Evolutionary conservation across 202 grass and related monocot genomes (phyloP).

Genomic region (Hordeum pubiflorum): DNA sequence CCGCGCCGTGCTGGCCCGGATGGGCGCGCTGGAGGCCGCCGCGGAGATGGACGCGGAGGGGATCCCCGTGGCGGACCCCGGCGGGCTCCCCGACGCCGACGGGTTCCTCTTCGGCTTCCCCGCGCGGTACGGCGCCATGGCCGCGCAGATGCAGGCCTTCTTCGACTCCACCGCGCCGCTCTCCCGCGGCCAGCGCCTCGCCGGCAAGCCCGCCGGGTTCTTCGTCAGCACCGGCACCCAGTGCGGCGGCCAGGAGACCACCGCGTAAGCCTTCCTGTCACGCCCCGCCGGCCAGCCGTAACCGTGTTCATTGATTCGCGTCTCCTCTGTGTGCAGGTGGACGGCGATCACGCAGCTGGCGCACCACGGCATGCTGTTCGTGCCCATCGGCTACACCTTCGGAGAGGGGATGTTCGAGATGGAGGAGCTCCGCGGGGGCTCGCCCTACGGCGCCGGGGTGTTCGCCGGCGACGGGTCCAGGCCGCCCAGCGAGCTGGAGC

Average conservation of each 20-base stretch:
- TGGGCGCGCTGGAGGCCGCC: conserved; percentile 20
- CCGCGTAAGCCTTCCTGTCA: conserved; percentile 36
- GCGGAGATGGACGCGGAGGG: conserved; percentile 13
- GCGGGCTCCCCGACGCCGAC: conserved; percentile 40
- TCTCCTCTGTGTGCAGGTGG: conserved; percentile 32
- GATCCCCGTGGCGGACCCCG: conserved; percentile 42
- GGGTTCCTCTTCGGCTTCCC: conserved; percentile 58
- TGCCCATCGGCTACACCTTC: conserved; percentile 75
- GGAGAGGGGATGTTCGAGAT: conserved; percentile 55
- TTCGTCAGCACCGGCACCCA: conserved; percentile 68
- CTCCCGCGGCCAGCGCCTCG: conserved; percentile 49
- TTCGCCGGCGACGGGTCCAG: conserved; percentile 54
- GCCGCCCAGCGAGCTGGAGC: conserved; percentile 40
- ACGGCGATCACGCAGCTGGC: conserved; percentile 69
- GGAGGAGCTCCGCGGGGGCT: conserved; percentile 66
- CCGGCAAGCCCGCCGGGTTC: conserved; percentile 54
- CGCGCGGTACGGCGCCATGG: conserved; percentile 49
- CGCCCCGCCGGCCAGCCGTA: neutral
- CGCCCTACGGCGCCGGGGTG: conserved; percentile 66
- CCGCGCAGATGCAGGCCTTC: conserved; percentile 58
- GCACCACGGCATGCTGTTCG: conserved; percentile 72
- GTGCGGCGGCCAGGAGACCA: conserved; percentile 62
- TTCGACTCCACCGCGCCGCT: conserved; percentile 55
- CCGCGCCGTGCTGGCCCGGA: conserved; percentile 36
- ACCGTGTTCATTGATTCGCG: neutral